Evolutionary conservation across 345 rosid species (phyloP).

Genomic region (Streptanthus diversifolius): DNA sequence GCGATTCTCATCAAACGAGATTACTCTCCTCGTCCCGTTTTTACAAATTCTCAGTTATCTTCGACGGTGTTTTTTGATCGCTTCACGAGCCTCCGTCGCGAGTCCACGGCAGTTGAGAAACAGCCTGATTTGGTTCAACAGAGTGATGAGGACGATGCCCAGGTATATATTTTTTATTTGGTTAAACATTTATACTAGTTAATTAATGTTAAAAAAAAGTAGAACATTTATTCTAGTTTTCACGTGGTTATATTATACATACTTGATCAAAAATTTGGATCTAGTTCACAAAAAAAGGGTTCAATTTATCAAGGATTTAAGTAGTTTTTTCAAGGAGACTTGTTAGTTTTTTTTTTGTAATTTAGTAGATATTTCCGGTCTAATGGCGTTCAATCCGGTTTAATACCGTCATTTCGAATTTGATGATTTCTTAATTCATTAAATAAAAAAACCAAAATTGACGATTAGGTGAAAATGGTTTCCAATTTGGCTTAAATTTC

Average conservation of each 20-base stretch:
- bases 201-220: no score
- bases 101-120: conserved; percentile 41
- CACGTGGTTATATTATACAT: not conserved
- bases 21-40: not conserved
- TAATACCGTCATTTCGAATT: not conserved
- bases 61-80: conserved; percentile 1
- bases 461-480: not conserved
- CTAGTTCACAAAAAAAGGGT: not conserved
- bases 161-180: conserved; percentile 7
- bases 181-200: not conserved
- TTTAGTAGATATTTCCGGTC: not conserved
- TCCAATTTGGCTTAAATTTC: not conserved
- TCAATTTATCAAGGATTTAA: not conserved
- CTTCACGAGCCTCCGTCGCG: conserved; percentile 24
- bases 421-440: not conserved
- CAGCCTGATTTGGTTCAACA: conserved; percentile 34
- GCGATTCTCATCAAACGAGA: not conserved
- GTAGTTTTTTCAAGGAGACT: not conserved
- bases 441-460: not conserved
- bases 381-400: not conserved
- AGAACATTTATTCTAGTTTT: not conserved
- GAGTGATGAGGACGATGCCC: conserved; percentile 33
- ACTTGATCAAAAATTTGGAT: not conserved
- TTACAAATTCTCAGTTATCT: not conserved
- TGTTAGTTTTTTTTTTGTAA: not conserved